Conservation (phyloP, 108 stramenopile genomes). For the Cyclotella distinguenda region DNA sequence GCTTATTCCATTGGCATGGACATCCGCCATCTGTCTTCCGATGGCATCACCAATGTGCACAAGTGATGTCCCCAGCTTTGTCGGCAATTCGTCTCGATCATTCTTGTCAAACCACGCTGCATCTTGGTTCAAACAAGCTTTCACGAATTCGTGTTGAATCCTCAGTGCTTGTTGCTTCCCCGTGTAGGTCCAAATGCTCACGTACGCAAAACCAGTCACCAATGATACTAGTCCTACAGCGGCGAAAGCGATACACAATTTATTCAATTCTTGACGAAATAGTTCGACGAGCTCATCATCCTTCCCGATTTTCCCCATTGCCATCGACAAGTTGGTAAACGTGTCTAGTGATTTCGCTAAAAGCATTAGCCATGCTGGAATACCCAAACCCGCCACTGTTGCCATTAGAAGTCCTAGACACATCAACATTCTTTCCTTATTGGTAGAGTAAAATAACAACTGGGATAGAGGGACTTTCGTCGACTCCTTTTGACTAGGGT, state of each 20-base stretch:
- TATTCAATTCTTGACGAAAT: constrained; percentile 23
- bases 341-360: constrained; percentile 41
- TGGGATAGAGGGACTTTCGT: constrained; percentile 28
- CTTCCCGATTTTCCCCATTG: constrained; percentile 9
- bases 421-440: constrained; percentile 26
- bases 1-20: constrained; percentile 32
- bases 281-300: constrained; percentile 7
- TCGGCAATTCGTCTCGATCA: constrained; percentile 36
- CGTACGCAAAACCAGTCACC: constrained; percentile 34
- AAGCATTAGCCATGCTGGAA: constrained; percentile 47
- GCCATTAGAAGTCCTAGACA: constrained; percentile 26
- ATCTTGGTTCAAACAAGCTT: constrained; percentile 42
- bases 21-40: constrained; percentile 41
- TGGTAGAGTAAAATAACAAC: constrained; percentile 27
- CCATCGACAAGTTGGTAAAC: constrained; percentile 26
- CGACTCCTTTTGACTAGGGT: constrained; percentile 2
- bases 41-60: constrained; percentile 39
- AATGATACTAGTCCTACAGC: constrained; percentile 24
- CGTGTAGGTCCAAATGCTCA: constrained; percentile 45
- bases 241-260: constrained; percentile 35
- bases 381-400: constrained; percentile 38
- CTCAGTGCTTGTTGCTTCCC: constrained; percentile 42
- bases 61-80: constrained; percentile 39
- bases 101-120: constrained; percentile 48
- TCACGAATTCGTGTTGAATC: constrained; percentile 39